A percentile compares a stretch with the other conserved stretches of the same genome.
Conservation (phyloP, 768 basidiomycete species). For the Ramaria sp. region DNA sequence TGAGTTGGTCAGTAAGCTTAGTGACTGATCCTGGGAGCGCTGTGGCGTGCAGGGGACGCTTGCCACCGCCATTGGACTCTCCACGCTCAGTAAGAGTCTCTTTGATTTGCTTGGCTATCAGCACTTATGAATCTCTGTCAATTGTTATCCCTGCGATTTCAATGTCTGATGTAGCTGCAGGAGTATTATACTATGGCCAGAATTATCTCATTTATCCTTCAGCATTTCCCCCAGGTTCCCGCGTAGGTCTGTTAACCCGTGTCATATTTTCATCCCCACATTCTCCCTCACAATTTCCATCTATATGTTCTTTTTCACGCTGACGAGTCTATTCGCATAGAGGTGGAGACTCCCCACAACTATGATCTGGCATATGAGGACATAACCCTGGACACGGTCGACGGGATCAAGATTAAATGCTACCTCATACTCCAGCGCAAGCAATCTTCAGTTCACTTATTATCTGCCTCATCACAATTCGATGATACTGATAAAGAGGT, state of each 20-base stretch:
- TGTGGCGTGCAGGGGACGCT: constrained; percentile 21
- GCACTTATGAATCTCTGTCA: not conserved
- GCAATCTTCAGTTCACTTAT: not conserved
- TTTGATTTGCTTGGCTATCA: constrained; percentile 3
- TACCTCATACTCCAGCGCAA: constrained; percentile 66
- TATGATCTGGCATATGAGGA: constrained; percentile 69
- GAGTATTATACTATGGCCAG: constrained; percentile 78
- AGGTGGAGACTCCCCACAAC: constrained; percentile 61
- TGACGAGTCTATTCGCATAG: constrained; percentile 24
- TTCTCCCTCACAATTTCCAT: not conserved
- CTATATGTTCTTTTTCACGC: not conserved
- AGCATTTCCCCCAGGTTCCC: constrained; percentile 68
- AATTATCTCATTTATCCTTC: constrained; percentile 87
- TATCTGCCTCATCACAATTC: not conserved
- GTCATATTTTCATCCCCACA: not conserved
- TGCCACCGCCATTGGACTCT: constrained; percentile 27
- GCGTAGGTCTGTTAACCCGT: constrained; percentile 42
- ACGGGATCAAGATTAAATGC: constrained; percentile 59
- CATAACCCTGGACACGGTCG: constrained; percentile 59
- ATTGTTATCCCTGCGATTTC: too few species aligned
- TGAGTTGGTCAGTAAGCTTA: not conserved
- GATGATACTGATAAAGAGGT: constrained; percentile 52
- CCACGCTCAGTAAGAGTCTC: constrained; percentile 23
- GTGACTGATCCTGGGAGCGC: not conserved
- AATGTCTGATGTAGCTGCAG: constrained; percentile 36